phyloP scores from a whole-genome alignment of 495 filamentous ascomycete species.

The Aspergillus steynii region DNA sequence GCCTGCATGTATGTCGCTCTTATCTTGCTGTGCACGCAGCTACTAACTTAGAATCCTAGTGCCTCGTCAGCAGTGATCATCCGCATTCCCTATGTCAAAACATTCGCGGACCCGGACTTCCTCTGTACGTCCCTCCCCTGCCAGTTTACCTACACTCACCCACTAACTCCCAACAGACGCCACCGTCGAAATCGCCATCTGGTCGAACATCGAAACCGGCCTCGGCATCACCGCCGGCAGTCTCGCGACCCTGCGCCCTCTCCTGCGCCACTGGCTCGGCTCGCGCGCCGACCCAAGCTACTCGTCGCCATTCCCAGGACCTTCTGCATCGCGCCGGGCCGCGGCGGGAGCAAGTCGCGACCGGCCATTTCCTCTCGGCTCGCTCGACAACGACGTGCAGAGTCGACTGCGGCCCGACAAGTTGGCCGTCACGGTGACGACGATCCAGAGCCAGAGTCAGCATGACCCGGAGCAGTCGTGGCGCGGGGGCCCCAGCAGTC shows the following conservation, averaged over 20 bases:
- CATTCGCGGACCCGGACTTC: constrained; percentile 39
- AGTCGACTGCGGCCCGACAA: constrained; percentile 39
- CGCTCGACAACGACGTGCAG: constrained; percentile 25
- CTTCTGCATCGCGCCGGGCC: constrained; percentile 23
- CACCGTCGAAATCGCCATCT: constrained; percentile 44
- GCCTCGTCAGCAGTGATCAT: constrained; percentile 44
- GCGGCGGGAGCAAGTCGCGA: constrained; percentile 15
- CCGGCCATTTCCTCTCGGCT: constrained; percentile 31
- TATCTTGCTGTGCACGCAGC: neutral
- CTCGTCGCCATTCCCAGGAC: constrained; percentile 24
- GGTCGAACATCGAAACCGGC: constrained; percentile 46
- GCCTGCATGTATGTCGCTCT: constrained; percentile 41
- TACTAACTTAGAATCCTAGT: constrained; percentile 14
- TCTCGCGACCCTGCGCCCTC: constrained; percentile 48
- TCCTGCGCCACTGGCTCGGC: constrained; percentile 40
- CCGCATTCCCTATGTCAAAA: constrained; percentile 41
- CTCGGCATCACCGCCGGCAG: constrained; percentile 49
- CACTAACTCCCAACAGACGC: constrained; percentile 25
- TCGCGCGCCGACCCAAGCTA: constrained; percentile 25
- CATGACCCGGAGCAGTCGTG: constrained; percentile 25
- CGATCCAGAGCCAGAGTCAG: constrained; percentile 39
- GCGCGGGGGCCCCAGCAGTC: constrained; percentile 18
- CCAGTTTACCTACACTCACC: neutral
- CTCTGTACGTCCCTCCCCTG: constrained; percentile 32
- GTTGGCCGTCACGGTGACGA: constrained; percentile 39